These are phyloP conservation scores for Apiotrichum sp. DNA, from an alignment of 1,284 basidiomycete species.

Conservation along the genomic window DNA sequence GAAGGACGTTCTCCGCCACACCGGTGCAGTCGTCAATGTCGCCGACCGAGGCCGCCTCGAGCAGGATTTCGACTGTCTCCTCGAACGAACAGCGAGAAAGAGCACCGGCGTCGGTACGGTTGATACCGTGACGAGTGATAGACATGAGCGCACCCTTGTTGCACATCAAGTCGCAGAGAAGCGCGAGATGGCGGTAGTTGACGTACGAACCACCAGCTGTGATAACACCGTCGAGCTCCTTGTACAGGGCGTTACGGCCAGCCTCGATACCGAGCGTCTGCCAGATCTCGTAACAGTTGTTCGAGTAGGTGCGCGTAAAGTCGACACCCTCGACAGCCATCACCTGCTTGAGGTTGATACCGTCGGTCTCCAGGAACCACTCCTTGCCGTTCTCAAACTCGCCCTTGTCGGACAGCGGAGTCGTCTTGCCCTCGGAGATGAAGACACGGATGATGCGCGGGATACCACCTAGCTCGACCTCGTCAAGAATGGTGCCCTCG, in stretches of 20 bases:
- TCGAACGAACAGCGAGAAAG: conserved; percentile 99
- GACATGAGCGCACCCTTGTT: conserved; percentile 94
- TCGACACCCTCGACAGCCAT: conserved; percentile 95
- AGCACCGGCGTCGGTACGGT: conserved; percentile 92
- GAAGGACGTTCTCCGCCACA: conserved; percentile 96
- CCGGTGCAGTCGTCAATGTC: conserved; percentile 98
- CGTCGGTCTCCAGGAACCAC: conserved; percentile 97
- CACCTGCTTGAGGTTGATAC: conserved; percentile 87
- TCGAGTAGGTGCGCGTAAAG: conserved; percentile 85
- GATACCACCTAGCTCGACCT: conserved; percentile 92
- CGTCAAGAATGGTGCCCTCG: conserved; percentile 92
- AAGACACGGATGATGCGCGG: conserved; percentile 88
- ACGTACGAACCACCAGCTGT: conserved; percentile 99
- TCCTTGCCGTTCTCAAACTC: conserved; percentile 60
- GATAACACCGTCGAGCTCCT: conserved; percentile 87
- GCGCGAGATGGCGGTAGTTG: conserved; percentile 93
- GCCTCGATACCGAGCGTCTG: conserved; percentile 98
- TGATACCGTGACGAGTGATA: conserved; percentile 99
- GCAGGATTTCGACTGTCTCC: conserved; percentile 97
- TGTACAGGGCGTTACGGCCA: conserved; percentile 85
- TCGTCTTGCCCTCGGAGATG: conserved; percentile 80
- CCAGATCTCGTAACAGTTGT: conserved; percentile 95
- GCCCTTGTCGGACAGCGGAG: conserved; percentile 56
- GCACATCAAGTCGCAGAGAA: conserved; percentile 98
- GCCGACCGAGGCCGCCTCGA: conserved; percentile 96